phyloP scores from a whole-genome alignment of 345 rosid genomes.

The Brassica incana region DNA sequence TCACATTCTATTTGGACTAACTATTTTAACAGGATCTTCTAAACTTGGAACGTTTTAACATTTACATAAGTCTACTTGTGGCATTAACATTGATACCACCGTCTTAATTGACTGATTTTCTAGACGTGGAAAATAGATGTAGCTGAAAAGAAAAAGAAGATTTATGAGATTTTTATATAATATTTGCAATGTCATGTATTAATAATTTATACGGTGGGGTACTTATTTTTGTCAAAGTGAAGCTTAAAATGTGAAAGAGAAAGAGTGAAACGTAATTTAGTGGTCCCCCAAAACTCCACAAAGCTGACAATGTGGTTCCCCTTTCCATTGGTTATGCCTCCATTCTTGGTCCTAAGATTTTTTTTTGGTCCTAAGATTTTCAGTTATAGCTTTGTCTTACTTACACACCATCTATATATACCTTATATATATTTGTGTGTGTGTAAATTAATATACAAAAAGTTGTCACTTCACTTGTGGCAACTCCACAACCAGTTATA shows the following conservation, averaged over 20 bases:
- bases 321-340: conserved; percentile 35
- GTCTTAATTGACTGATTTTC: conserved; percentile 25
- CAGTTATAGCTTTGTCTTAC: conserved; percentile 35
- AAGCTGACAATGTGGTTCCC: conserved; percentile 43
- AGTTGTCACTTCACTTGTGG: conserved; percentile 28
- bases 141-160: conserved; percentile 26
- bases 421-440: background rate
- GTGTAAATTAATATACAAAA: conserved; percentile 22
- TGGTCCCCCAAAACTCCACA: conserved; percentile 34
- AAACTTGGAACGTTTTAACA: conserved; percentile 40
- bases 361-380: conserved; percentile 14
- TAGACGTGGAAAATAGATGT: conserved; percentile 29
- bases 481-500: conserved; percentile 36
- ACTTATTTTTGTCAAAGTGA: conserved; percentile 28
- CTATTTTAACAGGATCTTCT: conserved; percentile 25
- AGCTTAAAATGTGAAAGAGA: conserved; percentile 38
- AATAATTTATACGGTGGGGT: conserved; percentile 19
- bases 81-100: conserved; percentile 36
- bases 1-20: background rate
- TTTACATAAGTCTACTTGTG: conserved; percentile 40
- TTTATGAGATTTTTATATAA: background rate
- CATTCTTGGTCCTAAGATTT: conserved; percentile 29
- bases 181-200: conserved; percentile 1
- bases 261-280: conserved; percentile 22
- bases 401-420: background rate